Percentiles rank a stretch among this genome's conserved stretches.
phyloP scores from a whole-genome alignment of 345 rosid species.

The thale cress (Arabidopsis thaliana) region TAIR10.1 NC_003075.7:14952001-14952500 shows the following conservation, averaged over 20 bases:
- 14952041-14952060: conserved; percentile 54
- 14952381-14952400: background rate
- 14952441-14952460: background rate
- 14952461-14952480: background rate
- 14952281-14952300: conserved; percentile 2
- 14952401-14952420: background rate
- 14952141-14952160: conserved; percentile 78
- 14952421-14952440: background rate
- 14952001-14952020: conserved; percentile 52
- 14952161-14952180: conserved; percentile 25
- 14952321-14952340: conserved; percentile 4
- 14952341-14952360: conserved; percentile 23
- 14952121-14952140: conserved; percentile 97
- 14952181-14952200: conserved; percentile 14
- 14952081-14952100: conserved; percentile 63
- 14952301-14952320: background rate
- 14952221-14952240: conserved; percentile 18
- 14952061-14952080: conserved; percentile 61
- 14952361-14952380: background rate
- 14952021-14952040: conserved; percentile 47
- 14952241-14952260: conserved; percentile 2
- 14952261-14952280: background rate
- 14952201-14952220: conserved; percentile 37
- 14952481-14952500: background rate
- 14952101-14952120: conserved; percentile 71